Percentiles rank a stretch among this genome's conserved stretches.
These are phyloP conservation scores for Leucosporidium scottii DNA, from an alignment of 768 basidiomycete species.

Conservation along the genomic window DNA sequence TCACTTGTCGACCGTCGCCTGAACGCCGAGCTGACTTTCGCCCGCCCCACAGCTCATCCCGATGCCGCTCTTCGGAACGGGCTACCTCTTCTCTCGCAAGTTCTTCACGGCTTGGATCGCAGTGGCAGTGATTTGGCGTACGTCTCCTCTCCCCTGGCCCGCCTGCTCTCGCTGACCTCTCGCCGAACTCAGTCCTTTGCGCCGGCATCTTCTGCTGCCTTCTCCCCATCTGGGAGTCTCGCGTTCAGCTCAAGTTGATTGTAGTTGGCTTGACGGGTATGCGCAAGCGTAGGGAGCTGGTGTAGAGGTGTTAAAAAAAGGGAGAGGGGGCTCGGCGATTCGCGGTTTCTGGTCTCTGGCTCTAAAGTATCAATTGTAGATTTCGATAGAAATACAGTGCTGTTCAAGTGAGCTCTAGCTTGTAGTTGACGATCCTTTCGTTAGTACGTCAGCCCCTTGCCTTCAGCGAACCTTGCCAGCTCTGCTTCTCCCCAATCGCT, in stretches of 20 bases:
- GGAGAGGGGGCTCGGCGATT: too few relatives aligned
- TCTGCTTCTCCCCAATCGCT: too few relatives aligned
- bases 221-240: slow-evolving; percentile 80
- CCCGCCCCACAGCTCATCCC: slow-evolving; percentile 69
- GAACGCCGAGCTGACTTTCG: background rate
- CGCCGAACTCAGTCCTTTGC: background rate
- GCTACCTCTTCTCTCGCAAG: slow-evolving; percentile 57
- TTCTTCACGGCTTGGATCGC: slow-evolving; percentile 74
- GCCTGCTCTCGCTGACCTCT: too few relatives aligned
- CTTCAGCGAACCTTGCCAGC: too few relatives aligned
- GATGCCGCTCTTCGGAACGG: slow-evolving; percentile 75
- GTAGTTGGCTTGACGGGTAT: background rate
- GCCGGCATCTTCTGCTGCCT: slow-evolving; percentile 45
- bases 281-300: background rate
- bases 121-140: slow-evolving; percentile 9
- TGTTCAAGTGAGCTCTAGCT: too few relatives aligned
- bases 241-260: slow-evolving; percentile 58
- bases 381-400: too few relatives aligned
- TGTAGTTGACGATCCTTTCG: too few relatives aligned
- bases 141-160: too few relatives aligned
- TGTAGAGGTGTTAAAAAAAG: background rate
- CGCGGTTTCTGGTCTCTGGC: too few relatives aligned
- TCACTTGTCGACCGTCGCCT: background rate
- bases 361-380: too few relatives aligned
- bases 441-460: too few relatives aligned